phyloP scores from a whole-genome alignment of 352 stramenopile genomes.

The Phytophthora melonis region DNA sequence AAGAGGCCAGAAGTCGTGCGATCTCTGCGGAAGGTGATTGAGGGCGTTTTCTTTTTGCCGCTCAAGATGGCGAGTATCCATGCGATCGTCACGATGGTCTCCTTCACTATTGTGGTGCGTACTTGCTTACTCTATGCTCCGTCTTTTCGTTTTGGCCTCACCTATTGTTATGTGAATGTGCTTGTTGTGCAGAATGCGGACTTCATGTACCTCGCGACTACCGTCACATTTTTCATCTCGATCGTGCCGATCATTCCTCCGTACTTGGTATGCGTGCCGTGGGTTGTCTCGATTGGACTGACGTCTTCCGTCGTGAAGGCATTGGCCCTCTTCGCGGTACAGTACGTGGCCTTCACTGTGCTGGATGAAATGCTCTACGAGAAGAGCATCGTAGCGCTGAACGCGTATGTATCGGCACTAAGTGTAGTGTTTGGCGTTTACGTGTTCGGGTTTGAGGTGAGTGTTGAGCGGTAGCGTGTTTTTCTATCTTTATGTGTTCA shows the following conservation, averaged over 20 bases:
- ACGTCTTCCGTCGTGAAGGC: conserved; percentile 87
- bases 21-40: conserved; percentile 83
- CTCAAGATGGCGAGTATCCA: conserved; percentile 92
- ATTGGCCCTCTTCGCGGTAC: conserved; percentile 78
- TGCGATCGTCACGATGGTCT: conserved; percentile 89
- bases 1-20: conserved; percentile 77
- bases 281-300: conserved; percentile 81
- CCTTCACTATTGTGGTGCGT: conserved; percentile 85
- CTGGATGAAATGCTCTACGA: conserved; percentile 91
- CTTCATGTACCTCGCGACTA: conserved; percentile 88
- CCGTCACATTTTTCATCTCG: conserved; percentile 90
- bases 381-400: conserved; percentile 87
- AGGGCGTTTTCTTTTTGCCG: conserved; percentile 89
- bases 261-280: conserved; percentile 87
- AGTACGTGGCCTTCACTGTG: conserved; percentile 88
- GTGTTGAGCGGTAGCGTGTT: neutral
- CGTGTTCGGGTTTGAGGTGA: conserved; percentile 88
- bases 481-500: neutral
- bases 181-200: conserved; percentile 70
- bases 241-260: conserved; percentile 90
- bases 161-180: neutral
- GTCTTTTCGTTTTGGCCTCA: neutral
- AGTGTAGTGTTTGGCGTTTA: conserved; percentile 90
- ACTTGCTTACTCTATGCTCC: conserved; percentile 2
- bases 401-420: conserved; percentile 87